phyloP scores from a whole-genome alignment of 2,329 filamentous ascomycete species.

The Penicillium glabrum region DNA sequence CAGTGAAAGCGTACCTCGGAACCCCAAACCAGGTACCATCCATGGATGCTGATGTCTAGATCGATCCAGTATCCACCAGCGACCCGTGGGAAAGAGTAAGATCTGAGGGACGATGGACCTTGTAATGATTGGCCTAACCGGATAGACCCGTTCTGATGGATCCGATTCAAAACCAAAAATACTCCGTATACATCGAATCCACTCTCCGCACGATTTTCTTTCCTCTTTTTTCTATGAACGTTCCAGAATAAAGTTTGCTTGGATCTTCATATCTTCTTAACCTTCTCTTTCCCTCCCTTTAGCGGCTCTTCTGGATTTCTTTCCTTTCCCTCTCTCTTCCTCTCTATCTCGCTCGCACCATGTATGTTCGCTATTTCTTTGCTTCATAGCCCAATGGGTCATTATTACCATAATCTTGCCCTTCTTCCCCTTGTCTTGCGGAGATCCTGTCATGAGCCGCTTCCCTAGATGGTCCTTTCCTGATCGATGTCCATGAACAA shows the following conservation, averaged over 20 bases:
- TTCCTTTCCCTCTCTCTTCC: not conserved
- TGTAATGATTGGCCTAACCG: slow-evolving; percentile 21
- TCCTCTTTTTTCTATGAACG: slow-evolving; percentile 14
- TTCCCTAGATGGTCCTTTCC: slow-evolving; percentile 29
- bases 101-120: slow-evolving; percentile 15
- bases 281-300: not conserved
- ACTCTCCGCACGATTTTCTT: slow-evolving; percentile 18
- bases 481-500: slow-evolving; percentile 40
- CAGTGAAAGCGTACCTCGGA: not conserved
- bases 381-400: slow-evolving; percentile 20
- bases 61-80: slow-evolving; percentile 21
- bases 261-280: slow-evolving; percentile 1
- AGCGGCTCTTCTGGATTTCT: not conserved
- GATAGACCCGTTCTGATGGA: slow-evolving; percentile 30
- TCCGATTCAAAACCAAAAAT: slow-evolving; percentile 23
- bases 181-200: slow-evolving; percentile 19
- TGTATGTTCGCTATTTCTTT: slow-evolving; percentile 25
- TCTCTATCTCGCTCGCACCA: slow-evolving; percentile 4
- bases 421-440: not conserved
- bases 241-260: slow-evolving; percentile 22
- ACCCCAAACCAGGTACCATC: not conserved
- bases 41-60: slow-evolving; percentile 10
- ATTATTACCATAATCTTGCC: slow-evolving; percentile 2
- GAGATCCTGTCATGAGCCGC: slow-evolving; percentile 22
- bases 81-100: slow-evolving; percentile 19